These are phyloP conservation scores for Cladophialophora psammophila DNA, from an alignment of 2,329 filamentous ascomycete species.

Conservation along the genomic window DNA sequence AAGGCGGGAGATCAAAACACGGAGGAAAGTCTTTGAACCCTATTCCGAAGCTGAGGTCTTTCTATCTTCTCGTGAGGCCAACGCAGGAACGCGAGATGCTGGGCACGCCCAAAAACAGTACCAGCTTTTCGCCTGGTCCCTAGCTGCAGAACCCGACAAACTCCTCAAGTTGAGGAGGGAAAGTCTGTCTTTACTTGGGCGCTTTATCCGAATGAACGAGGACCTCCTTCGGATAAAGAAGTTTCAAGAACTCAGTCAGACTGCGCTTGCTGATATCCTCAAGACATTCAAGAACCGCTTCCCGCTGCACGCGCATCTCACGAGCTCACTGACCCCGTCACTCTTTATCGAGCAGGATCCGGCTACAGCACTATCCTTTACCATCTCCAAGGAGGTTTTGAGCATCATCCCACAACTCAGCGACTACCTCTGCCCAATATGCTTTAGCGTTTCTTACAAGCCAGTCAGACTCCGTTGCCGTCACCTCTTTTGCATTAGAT, in stretches of 20 bases:
- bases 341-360: conserved; percentile 63
- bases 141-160: conserved; percentile 63
- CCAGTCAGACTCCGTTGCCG: conserved; percentile 78
- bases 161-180: conserved; percentile 70
- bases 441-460: conserved; percentile 78
- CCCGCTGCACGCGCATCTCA: conserved; percentile 69
- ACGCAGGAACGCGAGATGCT: conserved; percentile 72
- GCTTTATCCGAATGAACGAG: conserved; percentile 76
- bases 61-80: conserved; percentile 77
- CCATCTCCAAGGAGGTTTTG: conserved; percentile 75
- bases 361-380: conserved; percentile 76
- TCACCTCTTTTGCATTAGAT: conserved; percentile 84
- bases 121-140: conserved; percentile 69
- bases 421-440: conserved; percentile 83
- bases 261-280: conserved; percentile 80
- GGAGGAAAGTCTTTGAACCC: conserved; percentile 82
- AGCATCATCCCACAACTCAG: conserved; percentile 79
- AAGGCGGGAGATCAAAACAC: conserved; percentile 71
- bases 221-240: conserved; percentile 79
- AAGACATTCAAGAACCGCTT: conserved; percentile 94
- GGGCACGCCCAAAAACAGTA: conserved; percentile 71
- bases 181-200: conserved; percentile 61
- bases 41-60: conserved; percentile 83
- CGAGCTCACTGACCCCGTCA: conserved; percentile 26
- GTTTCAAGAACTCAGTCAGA: conserved; percentile 83